Evolutionary conservation across 2,329 filamentous ascomycete genomes (phyloP).

Genomic region (Lecanicillium sp.): DNA sequence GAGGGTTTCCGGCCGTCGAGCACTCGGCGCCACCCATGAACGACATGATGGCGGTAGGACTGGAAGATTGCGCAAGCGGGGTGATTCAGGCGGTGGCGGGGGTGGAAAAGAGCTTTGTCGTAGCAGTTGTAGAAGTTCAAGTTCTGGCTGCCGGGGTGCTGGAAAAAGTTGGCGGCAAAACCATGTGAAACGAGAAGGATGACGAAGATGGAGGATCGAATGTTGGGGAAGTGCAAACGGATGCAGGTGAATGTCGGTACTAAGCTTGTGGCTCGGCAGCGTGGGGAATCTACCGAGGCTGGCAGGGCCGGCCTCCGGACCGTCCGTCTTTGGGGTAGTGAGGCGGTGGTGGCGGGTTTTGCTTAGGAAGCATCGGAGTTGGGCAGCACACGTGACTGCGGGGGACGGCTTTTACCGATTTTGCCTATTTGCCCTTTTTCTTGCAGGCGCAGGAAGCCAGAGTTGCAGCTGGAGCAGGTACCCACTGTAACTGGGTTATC

Average conservation of each 20-base stretch:
- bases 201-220: conserved; percentile 1
- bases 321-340: not conserved
- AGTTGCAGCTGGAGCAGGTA: not conserved
- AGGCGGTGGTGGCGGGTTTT: conserved; percentile 4
- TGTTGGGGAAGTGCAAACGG: conserved; percentile 1
- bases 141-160: too few species aligned
- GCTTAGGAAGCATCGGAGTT: conserved; percentile 7
- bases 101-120: conserved; percentile 8
- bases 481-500: conserved; percentile 24
- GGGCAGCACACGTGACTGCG: conserved; percentile 30
- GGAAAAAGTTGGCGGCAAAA: too few species aligned
- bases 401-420: conserved; percentile 17
- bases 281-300: conserved; percentile 20
- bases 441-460: conserved; percentile 1
- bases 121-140: too few species aligned
- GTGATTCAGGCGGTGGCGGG: conserved; percentile 7
- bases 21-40: conserved; percentile 95
- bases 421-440: conserved; percentile 5
- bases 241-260: conserved; percentile 5
- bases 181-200: conserved; percentile 1
- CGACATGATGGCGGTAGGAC: conserved; percentile 59
- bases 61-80: conserved; percentile 12
- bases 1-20: conserved; percentile 90
- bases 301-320: conserved; percentile 13
- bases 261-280: conserved; percentile 15